These are phyloP conservation scores for Fraxinus velutina DNA, from an alignment of 305 asterid genomes.

Conservation along the genomic window DNA sequence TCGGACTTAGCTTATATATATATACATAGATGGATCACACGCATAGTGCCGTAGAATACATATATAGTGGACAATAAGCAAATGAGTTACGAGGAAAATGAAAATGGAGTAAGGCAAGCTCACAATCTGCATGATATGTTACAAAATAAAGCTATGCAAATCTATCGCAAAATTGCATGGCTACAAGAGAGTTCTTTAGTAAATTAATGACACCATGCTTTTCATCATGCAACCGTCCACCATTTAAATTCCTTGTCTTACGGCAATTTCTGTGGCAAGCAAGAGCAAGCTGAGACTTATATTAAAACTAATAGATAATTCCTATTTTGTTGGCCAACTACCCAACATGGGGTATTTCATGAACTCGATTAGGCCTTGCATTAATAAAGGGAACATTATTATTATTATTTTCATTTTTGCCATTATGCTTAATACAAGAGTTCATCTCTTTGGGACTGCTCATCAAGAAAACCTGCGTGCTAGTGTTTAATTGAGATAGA, in stretches of 20 bases:
- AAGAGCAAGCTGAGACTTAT: slow-evolving; percentile 25
- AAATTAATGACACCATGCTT: slow-evolving; percentile 52
- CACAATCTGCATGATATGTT: slow-evolving; percentile 60
- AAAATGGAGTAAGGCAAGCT: slow-evolving; percentile 8
- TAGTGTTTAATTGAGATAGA: neutral
- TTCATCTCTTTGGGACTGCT: neutral
- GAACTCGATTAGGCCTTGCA: neutral
- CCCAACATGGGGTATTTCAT: slow-evolving; percentile 8
- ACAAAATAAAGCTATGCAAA: slow-evolving; percentile 42
- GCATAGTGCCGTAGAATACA: slow-evolving; percentile 47
- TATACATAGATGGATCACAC: slow-evolving; percentile 44
- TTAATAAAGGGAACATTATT: neutral
- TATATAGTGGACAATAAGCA: slow-evolving; percentile 29
- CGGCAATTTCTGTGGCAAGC: slow-evolving; percentile 48
- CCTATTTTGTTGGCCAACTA: slow-evolving; percentile 44
- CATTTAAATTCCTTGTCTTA: slow-evolving; percentile 31
- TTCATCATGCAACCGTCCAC: slow-evolving; percentile 31
- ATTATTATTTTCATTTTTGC: neutral
- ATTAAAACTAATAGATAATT: slow-evolving; percentile 11
- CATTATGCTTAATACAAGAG: neutral
- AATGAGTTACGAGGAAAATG: slow-evolving; percentile 18
- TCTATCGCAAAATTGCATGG: slow-evolving; percentile 50
- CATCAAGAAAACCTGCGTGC: neutral
- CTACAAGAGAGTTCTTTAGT: slow-evolving; percentile 16
- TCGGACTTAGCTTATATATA: neutral